Evolutionary conservation across 169 alveolate genomes (phyloP).

Genomic region (Eimeria necatrix): DNA sequence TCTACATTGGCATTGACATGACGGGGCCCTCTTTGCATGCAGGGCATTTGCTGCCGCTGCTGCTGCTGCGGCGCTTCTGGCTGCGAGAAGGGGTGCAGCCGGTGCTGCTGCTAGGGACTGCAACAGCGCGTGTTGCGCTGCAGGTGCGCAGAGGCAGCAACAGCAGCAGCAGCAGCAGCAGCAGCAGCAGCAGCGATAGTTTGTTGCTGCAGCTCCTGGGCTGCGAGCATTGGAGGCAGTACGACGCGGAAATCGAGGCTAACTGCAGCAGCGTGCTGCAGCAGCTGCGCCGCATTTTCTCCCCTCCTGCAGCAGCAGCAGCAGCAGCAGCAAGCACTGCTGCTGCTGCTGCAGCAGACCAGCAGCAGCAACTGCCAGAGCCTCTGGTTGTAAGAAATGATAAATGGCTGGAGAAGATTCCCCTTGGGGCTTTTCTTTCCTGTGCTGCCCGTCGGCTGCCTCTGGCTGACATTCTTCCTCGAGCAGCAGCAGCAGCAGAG

Average conservation of each 20-base stretch:
- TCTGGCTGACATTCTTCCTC: constrained; percentile 7
- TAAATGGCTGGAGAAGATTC: background rate
- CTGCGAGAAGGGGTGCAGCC: background rate
- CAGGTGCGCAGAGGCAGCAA: background rate
- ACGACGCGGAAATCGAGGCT: background rate
- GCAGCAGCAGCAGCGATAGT: background rate
- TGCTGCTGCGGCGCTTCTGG: constrained; percentile 85
- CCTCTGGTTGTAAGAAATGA: background rate
- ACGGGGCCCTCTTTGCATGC: constrained; percentile 87
- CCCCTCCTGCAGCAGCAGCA: background rate
- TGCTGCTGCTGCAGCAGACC: background rate
- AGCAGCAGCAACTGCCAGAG: background rate
- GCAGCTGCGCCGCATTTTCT: background rate
- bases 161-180: constrained; percentile 22
- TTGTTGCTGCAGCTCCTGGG: background rate
- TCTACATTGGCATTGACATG: constrained; percentile 86
- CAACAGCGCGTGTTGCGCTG: background rate
- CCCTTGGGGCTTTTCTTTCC: background rate
- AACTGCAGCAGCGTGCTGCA: background rate
- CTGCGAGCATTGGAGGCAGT: background rate
- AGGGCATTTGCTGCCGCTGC: constrained; percentile 88
- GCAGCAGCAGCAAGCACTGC: too few species aligned
- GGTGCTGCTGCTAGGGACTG: background rate
- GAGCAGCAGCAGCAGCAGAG: constrained; percentile 39
- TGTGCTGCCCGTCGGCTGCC: background rate